Evolutionary conservation across 495 filamentous ascomycete genomes (phyloP), one percentile per base, ranked within the genome.

Genomic region (Aspergillus mulundensis): DNA sequence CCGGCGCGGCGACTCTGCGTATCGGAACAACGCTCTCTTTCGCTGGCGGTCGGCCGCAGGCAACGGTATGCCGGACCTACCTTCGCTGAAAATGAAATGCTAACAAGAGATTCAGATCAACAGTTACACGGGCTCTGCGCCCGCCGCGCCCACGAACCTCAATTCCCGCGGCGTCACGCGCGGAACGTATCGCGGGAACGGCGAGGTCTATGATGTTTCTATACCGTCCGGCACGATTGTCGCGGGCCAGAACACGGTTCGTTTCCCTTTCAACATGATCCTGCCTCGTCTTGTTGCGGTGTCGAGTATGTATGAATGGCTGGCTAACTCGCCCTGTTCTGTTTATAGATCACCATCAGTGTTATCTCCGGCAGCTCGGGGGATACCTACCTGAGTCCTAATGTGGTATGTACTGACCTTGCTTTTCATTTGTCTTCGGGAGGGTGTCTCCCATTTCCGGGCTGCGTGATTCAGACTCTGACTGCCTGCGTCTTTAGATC

Each of bases 21-120:
- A 82, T 88, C 54, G 83, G 81, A 2, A 87, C 84, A 0, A 88
- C 85, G 0, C 69, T 88, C 28, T 76, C 78, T 1, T 88, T 85
- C 59, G 77, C 78, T 0, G 82, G 84, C 18, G 78, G 42, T 10
- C 61, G 67, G 11, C 69, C 69, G 7, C 67, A 69, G 44, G 67
- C 59, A 5, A 67, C 50, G 7, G 66, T 68, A 57, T 12, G 50
- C 42, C 7, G 0, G n/a, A 38, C 15, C 28, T 15, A 7, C 24
- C 32, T 34, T 15, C 30, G 5, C 41, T 50, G 18, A n/a, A n/a
- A n/a, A n/a, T n/a, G n/a, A n/a, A n/a, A n/a, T n/a, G n/a, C n/a
- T n/a, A n/a, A n/a, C n/a, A n/a, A n/a, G 32, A 7, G 7, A 8
- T 19, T 39, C 7, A 68, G 63, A 70, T 87, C 47, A 87, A 86